Base-by-base conservation (phyloP, 1,284 basidiomycete genomes). In the Dichomitus squalens region DNA sequence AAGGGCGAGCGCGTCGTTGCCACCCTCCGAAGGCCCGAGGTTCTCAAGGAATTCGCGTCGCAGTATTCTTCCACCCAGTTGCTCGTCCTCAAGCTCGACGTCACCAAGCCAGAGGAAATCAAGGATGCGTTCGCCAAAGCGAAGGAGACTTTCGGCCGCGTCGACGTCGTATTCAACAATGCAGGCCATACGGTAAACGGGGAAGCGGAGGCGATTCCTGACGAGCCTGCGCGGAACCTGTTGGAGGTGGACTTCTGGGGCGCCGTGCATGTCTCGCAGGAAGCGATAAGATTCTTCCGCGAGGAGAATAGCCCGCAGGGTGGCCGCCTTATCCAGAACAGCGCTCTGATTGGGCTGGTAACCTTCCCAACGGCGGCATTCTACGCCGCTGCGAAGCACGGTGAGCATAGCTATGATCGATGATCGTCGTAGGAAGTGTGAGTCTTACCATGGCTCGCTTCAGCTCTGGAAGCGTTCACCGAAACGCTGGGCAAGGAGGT, bases 141-240 rank as follows among this genome's bases (percentile, higher is more conserved):
- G 7, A 68, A 71, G 48, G 58, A 59, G 1, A 60, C 64, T 21
- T 79, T 79, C 60, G 78, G 76, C 6, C 67, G 75, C 25, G 55
- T 79, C 20, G 78, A 79, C 53, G 70, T 80, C 21, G 74, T 80
- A 5, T 70, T 77, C 62, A 80, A 76, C 65, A 81, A 80, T 44
- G 79, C 79, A 7, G 75, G 71, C 2, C 61, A 55, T 40, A 57
- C 53, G 11, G 31, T 60, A 14, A 16, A 53, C 1, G 60, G 54
- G 9, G 66, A 66, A 53, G 38, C 72, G 11, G 76, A 78, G 58
- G 67, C 59, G 8, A 67, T 68, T 0, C 68, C 71, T 0, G 70
- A 73, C 6, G 66, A 68, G 20, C 55, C 50, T 0, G 75, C 73
- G 2, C 69, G 72, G 2, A 57, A 48, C 16, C 33, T 74, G 60